Percentiles rank a stretch among this genome's conserved stretches.
Conservation (phyloP, 2,329 filamentous ascomycete genomes). For the Venturia oleaginea region DNA sequence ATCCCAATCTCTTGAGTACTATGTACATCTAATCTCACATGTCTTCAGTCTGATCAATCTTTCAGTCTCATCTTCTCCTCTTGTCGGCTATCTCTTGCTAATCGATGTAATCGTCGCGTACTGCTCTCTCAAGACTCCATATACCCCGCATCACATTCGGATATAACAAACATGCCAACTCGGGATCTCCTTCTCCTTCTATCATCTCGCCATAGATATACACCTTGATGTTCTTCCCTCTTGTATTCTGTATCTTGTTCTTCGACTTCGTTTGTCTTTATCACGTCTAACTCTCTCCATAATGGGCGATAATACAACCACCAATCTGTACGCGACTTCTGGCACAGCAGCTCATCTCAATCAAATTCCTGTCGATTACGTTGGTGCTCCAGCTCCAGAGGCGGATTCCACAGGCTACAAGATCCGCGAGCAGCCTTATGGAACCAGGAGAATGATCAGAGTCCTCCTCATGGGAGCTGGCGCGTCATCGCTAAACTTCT, state of each 20-base stretch:
- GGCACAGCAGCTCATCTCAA: slow-evolving; percentile 10
- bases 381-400: slow-evolving; percentile 24
- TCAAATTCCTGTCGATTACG: neutral
- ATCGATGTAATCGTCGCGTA: neutral
- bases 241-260: neutral
- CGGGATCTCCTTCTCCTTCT: neutral
- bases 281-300: neutral
- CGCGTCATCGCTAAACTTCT: slow-evolving; percentile 33
- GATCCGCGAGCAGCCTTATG: slow-evolving; percentile 35
- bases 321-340: slow-evolving; percentile 5
- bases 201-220: neutral
- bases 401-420: slow-evolving; percentile 33
- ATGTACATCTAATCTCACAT: neutral
- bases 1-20: neutral
- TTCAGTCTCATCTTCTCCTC: neutral
- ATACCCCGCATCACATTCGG: neutral
- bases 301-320: neutral
- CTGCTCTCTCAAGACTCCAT: neutral
- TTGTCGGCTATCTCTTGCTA: neutral
- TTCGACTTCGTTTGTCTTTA: neutral
- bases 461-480: slow-evolving; percentile 36
- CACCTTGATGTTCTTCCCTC: neutral
- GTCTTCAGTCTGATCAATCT: neutral
- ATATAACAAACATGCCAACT: neutral
- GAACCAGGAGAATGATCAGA: slow-evolving; percentile 31